Percentiles rank a stretch among this genome's conserved stretches.
Conservation (phyloP, 2,329 filamentous ascomycete genomes). For the Hymenoscyphus fructigenus region DNA sequence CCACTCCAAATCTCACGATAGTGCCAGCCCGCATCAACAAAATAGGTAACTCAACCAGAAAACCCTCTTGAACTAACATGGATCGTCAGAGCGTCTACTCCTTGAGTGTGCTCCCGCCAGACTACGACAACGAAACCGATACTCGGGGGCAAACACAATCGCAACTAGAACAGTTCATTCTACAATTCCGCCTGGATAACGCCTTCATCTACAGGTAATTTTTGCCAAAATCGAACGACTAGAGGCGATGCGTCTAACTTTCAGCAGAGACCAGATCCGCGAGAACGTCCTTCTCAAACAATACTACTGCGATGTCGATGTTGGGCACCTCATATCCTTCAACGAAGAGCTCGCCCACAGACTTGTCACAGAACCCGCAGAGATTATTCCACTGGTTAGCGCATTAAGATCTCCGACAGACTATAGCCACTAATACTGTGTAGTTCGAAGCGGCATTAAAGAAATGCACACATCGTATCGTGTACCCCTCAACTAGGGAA, state of each 20-base stretch:
- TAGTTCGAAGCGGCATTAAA: constrained; percentile 90
- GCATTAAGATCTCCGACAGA: constrained; percentile 32
- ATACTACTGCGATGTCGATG: constrained; percentile 94
- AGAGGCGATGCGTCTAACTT: not conserved
- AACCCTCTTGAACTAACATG: too few relatives aligned
- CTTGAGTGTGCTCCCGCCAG: constrained; percentile 73
- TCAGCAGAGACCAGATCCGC: constrained; percentile 79
- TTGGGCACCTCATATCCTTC: constrained; percentile 92
- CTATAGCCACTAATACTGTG: constrained; percentile 7
- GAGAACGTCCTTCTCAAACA: constrained; percentile 94
- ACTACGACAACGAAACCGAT: constrained; percentile 61
- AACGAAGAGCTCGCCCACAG: constrained; percentile 93
- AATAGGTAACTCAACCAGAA: not conserved
- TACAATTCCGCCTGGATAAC: constrained; percentile 92
- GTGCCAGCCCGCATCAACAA: not conserved
- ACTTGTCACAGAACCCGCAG: constrained; percentile 83
- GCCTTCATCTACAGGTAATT: constrained; percentile 85
- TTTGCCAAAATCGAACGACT: constrained; percentile 19
- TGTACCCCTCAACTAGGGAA: constrained; percentile 73
- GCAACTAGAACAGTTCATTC: constrained; percentile 84
- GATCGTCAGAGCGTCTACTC: constrained; percentile 88
- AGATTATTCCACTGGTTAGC: constrained; percentile 82
- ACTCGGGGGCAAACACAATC: constrained; percentile 71
- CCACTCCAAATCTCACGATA: not conserved
- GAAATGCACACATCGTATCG: constrained; percentile 88